phyloP scores from a whole-genome alignment of 2,329 filamentous ascomycete species.

The Penicillium sp. region DNA sequence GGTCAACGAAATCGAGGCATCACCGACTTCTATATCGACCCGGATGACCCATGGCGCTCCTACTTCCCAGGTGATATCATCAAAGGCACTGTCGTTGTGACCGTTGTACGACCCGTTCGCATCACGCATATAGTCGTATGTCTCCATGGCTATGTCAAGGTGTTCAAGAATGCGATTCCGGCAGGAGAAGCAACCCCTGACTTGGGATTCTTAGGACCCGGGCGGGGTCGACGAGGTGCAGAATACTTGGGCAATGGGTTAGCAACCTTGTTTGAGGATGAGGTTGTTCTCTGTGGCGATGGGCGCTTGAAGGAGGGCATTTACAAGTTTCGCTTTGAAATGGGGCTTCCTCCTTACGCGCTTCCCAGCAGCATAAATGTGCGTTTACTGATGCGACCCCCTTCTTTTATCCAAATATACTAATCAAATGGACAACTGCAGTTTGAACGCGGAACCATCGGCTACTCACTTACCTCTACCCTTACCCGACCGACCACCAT shows the following conservation, averaged over 20 bases:
- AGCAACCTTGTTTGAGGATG: constrained; percentile 64
- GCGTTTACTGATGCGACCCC: constrained; percentile 42
- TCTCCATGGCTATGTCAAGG: constrained; percentile 64
- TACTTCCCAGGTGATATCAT: constrained; percentile 64
- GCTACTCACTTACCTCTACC: constrained; percentile 86
- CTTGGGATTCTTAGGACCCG: constrained; percentile 53
- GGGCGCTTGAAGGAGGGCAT: constrained; percentile 63
- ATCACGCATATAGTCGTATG: constrained; percentile 65
- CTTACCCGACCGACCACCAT: constrained; percentile 87
- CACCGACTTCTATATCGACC: constrained; percentile 61
- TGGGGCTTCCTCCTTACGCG: constrained; percentile 59
- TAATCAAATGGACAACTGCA: constrained; percentile 40
- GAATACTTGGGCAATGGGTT: constrained; percentile 65
- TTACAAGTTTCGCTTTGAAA: constrained; percentile 66
- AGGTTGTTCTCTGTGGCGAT: constrained; percentile 63
- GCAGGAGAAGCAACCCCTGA: constrained; percentile 55
- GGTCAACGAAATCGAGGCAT: constrained; percentile 55
- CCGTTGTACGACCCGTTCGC: constrained; percentile 59
- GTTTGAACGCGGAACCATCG: constrained; percentile 94
- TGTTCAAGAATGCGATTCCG: constrained; percentile 62
- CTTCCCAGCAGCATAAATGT: constrained; percentile 91
- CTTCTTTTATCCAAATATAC: not conserved
- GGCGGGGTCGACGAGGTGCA: constrained; percentile 52
- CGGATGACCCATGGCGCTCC: constrained; percentile 62
- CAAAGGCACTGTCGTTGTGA: constrained; percentile 60